Conservation (phyloP, 768 basidiomycete genomes). For the Suillus spraguei region DNA sequence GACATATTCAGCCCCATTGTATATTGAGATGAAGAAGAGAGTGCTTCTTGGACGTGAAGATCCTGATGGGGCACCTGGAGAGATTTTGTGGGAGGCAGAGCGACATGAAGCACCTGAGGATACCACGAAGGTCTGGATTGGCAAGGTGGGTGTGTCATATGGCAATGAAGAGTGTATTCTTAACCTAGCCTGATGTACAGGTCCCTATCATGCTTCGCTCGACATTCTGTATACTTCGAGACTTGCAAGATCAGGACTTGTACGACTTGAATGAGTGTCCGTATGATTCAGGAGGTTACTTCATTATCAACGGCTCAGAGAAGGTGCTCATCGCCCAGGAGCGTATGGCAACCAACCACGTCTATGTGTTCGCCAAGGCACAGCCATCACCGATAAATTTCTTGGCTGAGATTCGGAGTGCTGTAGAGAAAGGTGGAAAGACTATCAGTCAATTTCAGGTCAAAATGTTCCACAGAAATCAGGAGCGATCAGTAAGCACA, state of each 20-base stretch:
- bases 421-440: conserved; percentile 97
- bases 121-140: conserved; percentile 88
- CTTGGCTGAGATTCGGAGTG: conserved; percentile 95
- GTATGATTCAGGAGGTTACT: conserved; percentile 98
- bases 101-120: conserved; percentile 65
- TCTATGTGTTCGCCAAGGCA: conserved; percentile 98
- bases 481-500: conserved; percentile 79
- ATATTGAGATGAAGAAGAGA: conserved; percentile 93
- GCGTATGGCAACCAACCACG: conserved; percentile 99
- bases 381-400: conserved; percentile 96
- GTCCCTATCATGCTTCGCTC: conserved; percentile 98
- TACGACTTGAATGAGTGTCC: conserved; percentile 97
- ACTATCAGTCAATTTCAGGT: conserved; percentile 98
- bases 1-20: conserved; percentile 94
- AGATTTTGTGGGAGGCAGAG: conserved; percentile 76
- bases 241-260: conserved; percentile 75
- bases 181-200: conserved; percentile 41
- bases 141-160: conserved; percentile 75
- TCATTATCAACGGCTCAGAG: conserved; percentile 99
- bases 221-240: conserved; percentile 90
- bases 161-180: conserved; percentile 12
- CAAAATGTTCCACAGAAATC: conserved; percentile 92
- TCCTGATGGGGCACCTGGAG: conserved; percentile 78
- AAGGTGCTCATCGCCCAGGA: conserved; percentile 99
- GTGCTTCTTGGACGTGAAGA: conserved; percentile 82